These are phyloP conservation scores for Serendipita sp. DNA, from an alignment of 768 basidiomycete species.

Conservation along the genomic window DNA sequence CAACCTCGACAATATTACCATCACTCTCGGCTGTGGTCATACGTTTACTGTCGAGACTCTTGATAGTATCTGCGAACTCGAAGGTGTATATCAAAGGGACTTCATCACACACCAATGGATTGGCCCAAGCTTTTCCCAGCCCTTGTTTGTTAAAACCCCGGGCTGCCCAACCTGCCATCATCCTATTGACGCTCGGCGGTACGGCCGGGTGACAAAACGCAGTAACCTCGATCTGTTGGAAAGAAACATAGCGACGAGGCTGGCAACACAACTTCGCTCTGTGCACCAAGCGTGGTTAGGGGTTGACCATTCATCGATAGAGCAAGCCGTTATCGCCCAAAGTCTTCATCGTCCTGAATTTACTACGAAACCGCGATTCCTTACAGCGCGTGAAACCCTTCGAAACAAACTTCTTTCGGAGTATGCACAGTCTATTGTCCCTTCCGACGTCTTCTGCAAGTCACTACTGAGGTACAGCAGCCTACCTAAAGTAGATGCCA, in stretches of 20 bases:
- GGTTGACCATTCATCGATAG: slow-evolving; percentile 17
- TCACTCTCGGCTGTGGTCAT: slow-evolving; percentile 50
- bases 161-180: slow-evolving; percentile 47
- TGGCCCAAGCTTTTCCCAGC: slow-evolving; percentile 9
- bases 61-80: slow-evolving; percentile 40
- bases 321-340: slow-evolving; percentile 11
- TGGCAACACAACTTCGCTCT: slow-evolving; percentile 28
- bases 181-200: slow-evolving; percentile 40
- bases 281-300: slow-evolving; percentile 18
- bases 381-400: neutral
- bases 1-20: slow-evolving; percentile 33
- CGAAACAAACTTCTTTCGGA: neutral
- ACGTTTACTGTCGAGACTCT: slow-evolving; percentile 56
- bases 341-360: neutral
- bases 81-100: slow-evolving; percentile 28
- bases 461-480: neutral
- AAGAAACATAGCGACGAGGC: slow-evolving; percentile 37
- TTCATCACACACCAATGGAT: slow-evolving; percentile 25
- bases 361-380: neutral
- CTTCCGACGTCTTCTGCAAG: neutral
- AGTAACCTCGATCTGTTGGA: slow-evolving; percentile 51
- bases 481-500: slow-evolving; percentile 20
- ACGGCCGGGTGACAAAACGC: slow-evolving; percentile 44
- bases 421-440: neutral
- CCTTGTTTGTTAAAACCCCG: slow-evolving; percentile 28